Conservation (phyloP, 1,284 basidiomycete genomes). For the Pseudozyma flocculosa region DNA sequence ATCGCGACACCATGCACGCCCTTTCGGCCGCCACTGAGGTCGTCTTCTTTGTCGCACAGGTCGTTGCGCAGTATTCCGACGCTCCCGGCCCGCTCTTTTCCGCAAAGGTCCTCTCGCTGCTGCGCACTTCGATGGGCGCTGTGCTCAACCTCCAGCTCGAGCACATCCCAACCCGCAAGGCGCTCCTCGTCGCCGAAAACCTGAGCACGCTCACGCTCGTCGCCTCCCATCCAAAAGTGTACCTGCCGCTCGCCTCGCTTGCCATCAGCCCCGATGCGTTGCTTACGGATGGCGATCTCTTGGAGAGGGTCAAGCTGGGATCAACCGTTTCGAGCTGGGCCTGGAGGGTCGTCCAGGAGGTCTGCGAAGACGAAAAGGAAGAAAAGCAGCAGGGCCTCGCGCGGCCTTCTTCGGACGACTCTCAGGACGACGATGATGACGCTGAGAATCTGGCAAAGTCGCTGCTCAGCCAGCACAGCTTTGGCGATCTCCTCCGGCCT, state of each 20-base stretch:
- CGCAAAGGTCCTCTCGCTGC: conserved; percentile 64
- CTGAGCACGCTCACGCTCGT: conserved; percentile 16
- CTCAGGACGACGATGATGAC: conserved; percentile 20
- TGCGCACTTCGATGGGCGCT: conserved; percentile 76
- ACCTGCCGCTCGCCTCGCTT: conserved; percentile 29
- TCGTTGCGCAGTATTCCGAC: no score
- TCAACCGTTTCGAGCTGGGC: conserved; percentile 29
- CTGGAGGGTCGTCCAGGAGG: conserved; percentile 31
- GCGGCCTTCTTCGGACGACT: conserved; percentile 15
- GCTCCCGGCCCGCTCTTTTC: conserved; percentile 12
- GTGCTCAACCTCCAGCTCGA: conserved; percentile 76
- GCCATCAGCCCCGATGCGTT: no score
- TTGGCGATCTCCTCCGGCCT: conserved; percentile 13
- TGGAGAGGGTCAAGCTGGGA: conserved; percentile 22
- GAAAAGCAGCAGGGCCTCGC: conserved; percentile 16
- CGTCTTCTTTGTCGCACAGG: conserved; percentile 66
- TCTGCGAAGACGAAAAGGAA: conserved; percentile 30
- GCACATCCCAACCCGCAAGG: conserved; percentile 62
- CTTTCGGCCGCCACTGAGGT: conserved; percentile 66
- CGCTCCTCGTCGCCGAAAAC: conserved; percentile 17
- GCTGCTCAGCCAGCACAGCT: conserved; percentile 20
- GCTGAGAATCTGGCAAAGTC: conserved; percentile 5
- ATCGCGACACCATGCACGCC: conserved; percentile 16
- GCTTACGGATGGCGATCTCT: conserved; percentile 13
- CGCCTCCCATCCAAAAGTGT: conserved; percentile 23